phyloP scores from a whole-genome alignment of 2,329 filamentous ascomycete genomes.

The Penicillium sp. region DNA sequence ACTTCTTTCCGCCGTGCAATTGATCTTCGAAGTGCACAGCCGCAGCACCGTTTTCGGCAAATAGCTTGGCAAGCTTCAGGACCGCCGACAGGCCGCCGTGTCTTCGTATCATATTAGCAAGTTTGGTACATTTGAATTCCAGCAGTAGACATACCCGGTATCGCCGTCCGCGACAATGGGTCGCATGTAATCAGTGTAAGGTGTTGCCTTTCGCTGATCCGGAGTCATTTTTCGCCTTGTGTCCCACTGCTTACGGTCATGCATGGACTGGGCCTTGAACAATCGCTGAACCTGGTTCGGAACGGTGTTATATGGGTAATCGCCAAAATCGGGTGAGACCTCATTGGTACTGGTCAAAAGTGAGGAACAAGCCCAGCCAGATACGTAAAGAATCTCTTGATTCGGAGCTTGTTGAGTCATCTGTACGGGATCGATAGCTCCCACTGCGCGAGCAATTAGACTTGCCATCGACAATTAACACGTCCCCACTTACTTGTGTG shows the following conservation, averaged over 20 bases:
- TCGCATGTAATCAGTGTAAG: slow-evolving; percentile 88
- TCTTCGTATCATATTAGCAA: slow-evolving; percentile 40
- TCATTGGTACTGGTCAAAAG: slow-evolving; percentile 93
- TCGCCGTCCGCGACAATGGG: slow-evolving; percentile 97
- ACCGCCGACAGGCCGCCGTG: slow-evolving; percentile 92
- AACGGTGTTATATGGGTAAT: slow-evolving; percentile 98
- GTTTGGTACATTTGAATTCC: not conserved
- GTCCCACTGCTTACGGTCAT: slow-evolving; percentile 96
- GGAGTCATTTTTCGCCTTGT: slow-evolving; percentile 73
- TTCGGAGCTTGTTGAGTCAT: slow-evolving; percentile 98
- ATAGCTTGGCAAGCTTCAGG: slow-evolving; percentile 93
- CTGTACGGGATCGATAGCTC: slow-evolving; percentile 96
- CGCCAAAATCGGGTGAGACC: slow-evolving; percentile 95
- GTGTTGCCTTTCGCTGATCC: slow-evolving; percentile 71
- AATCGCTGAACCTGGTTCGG: slow-evolving; percentile 96
- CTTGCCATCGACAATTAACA: not conserved
- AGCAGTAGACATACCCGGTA: slow-evolving; percentile 61
- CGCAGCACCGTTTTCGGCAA: slow-evolving; percentile 94
- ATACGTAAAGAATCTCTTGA: slow-evolving; percentile 94
- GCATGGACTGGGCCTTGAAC: slow-evolving; percentile 94
- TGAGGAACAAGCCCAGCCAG: slow-evolving; percentile 96
- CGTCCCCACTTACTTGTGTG: slow-evolving; percentile 70
- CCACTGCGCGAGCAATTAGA: slow-evolving; percentile 63
- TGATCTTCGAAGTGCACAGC: slow-evolving; percentile 98
- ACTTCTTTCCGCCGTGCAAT: slow-evolving; percentile 97